These are phyloP conservation scores for Protostelium mycophagum DNA, from an alignment of 78 protist species.

Conservation along the genomic window DNA sequence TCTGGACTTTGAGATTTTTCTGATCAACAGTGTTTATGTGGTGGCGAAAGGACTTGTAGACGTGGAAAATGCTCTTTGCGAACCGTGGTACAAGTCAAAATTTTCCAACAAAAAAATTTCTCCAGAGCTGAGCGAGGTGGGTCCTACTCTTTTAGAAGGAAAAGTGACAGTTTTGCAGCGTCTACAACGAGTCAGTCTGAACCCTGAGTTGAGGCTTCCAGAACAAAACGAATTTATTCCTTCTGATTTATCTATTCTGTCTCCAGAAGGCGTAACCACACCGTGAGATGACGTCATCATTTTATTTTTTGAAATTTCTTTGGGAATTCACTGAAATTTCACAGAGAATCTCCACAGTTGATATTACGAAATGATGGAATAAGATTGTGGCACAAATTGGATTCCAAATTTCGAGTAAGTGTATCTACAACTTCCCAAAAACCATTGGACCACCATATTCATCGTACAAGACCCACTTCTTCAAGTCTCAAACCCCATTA, in stretches of 20 bases:
- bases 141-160: background rate
- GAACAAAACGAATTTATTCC: background rate
- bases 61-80: background rate
- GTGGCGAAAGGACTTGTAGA: background rate
- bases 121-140: background rate
- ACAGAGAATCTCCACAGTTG: background rate
- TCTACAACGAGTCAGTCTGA: background rate
- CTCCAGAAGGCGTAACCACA: background rate
- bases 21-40: background rate
- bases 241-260: background rate
- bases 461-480: too few relatives aligned
- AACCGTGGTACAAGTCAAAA: background rate
- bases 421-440: too few relatives aligned
- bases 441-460: too few relatives aligned
- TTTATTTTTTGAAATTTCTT: too few relatives aligned
- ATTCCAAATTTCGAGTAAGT: background rate
- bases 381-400: background rate
- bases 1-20: background rate
- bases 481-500: too few relatives aligned
- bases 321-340: too few relatives aligned
- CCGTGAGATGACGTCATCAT: background rate
- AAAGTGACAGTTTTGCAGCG: background rate
- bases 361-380: background rate
- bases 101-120: background rate
- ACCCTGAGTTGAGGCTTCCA: background rate